Base-by-base conservation (phyloP, 2,329 filamentous ascomycete genomes). In the Ophiostoma perfectum region DNA sequence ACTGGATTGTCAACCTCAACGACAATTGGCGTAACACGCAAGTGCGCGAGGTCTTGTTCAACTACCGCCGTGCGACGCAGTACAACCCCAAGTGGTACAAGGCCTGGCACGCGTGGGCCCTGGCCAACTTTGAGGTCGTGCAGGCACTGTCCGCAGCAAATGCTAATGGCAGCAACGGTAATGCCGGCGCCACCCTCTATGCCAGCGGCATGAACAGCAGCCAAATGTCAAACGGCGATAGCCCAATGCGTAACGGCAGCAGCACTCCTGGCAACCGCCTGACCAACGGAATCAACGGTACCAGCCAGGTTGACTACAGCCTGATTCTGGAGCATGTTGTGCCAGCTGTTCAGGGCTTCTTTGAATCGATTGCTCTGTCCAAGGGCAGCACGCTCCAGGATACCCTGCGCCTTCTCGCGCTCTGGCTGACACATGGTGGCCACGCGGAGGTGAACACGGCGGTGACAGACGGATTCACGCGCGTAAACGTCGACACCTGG, bases 31-130 rank as follows among this genome's bases (percentile, higher is more conserved):
- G 92, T 72, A 87, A 91, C 71, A 90, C 92, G 8, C 89, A 91
- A 72, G 91, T 97, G 4, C 87, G 91, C 66, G 94, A 98, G 67
- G 93, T 99, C 69, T 82, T 99, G 38, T 85, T 87, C n/a, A 93
- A 95, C 1, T 99, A 98, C 78, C 88, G 89, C 18, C 90, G 93
- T 70, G 96, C 96, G 1, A 99, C 95, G 1, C 89, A 92, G 70
- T 97, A 96, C 79, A 96, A 99, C 76, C 90, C 92, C 45, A 88
- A 90, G 70, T 99, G 94, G 87, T 99, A 99, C 81, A 99, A 99
- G 80, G 95, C 96, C 7, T 99, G 95, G 95, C 95, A 99, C 78
- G 91, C 95, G 0, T 99, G 95, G 94, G 96, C 95, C 11, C 80
- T 99, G 71, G 94, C 95, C 67, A 99, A 99, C 78, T 99, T 99